Conservation (phyloP, 2,329 filamentous ascomycete species). For the Hypoxylon sp. region DNA sequence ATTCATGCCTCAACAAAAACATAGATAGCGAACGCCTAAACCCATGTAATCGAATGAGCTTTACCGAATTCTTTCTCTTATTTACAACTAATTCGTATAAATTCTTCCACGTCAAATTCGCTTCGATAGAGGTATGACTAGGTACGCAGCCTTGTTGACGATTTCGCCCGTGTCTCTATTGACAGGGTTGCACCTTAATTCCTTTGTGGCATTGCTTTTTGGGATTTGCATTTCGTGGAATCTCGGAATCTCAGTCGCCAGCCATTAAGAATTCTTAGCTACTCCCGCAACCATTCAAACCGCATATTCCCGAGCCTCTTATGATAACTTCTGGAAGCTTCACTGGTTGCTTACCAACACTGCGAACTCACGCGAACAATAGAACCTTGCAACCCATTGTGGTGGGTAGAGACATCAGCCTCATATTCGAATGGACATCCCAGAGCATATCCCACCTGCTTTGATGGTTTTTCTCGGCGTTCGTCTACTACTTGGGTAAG, state of each 20-base stretch:
- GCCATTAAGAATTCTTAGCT: slow-evolving; percentile 10
- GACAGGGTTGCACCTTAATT: slow-evolving; percentile 14
- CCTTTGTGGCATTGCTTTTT: slow-evolving; percentile 26
- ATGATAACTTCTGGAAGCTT: slow-evolving; percentile 19
- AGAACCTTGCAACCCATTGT: slow-evolving; percentile 32
- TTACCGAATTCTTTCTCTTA: neutral
- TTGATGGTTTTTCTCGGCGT: slow-evolving; percentile 34
- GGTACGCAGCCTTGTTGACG: neutral
- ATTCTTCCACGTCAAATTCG: neutral
- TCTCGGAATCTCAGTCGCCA: neutral
- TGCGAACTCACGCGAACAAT: slow-evolving; percentile 25
- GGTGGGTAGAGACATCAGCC: slow-evolving; percentile 46
- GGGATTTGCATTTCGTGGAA: slow-evolving; percentile 16
- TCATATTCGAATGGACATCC: slow-evolving; percentile 39
- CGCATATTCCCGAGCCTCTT: slow-evolving; percentile 19
- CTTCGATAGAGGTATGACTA: neutral
- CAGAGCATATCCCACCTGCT: slow-evolving; percentile 35
- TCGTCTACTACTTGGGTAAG: slow-evolving; percentile 43
- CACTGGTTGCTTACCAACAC: slow-evolving; percentile 9
- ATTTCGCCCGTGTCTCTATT: slow-evolving; percentile 9
- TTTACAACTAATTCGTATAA: neutral
- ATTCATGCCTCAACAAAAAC: slow-evolving; percentile 12
- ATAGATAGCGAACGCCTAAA: slow-evolving; percentile 5
- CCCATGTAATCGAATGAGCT: slow-evolving; percentile 3
- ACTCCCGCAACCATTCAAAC: slow-evolving; percentile 20